phyloP scores from a whole-genome alignment of 805 yeast species.

The Candida schatavii region DNA sequence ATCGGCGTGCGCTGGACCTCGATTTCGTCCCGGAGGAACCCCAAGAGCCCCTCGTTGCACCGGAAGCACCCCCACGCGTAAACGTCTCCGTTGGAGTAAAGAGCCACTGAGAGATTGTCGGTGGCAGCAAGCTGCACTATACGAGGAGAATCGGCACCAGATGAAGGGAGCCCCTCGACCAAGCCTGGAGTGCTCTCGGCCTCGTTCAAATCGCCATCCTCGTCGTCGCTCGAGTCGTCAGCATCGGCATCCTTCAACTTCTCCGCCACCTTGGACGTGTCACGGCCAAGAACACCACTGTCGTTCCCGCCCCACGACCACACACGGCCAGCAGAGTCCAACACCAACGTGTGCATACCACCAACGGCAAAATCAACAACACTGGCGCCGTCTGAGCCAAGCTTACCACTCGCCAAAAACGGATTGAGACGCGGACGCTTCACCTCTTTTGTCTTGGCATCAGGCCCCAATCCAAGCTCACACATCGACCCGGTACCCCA shows the following conservation, averaged over 20 bases:
- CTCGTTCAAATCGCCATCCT: conserved; percentile 84
- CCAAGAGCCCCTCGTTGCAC: conserved; percentile 87
- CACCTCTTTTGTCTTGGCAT: conserved; percentile 86
- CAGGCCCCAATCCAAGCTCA: conserved; percentile 96
- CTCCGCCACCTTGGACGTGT: conserved; percentile 62
- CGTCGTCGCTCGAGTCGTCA: conserved; percentile 50
- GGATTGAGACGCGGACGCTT: conserved; percentile 95
- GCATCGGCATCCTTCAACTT: conserved; percentile 66
- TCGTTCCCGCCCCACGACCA: conserved; percentile 99
- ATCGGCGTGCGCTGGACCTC: conserved; percentile 66
- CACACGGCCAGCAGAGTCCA: conserved; percentile 70
- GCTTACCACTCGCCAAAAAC: conserved; percentile 50
- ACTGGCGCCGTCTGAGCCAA: conserved; percentile 50
- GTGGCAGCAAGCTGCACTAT: conserved; percentile 87
- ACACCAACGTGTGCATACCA: conserved; percentile 89
- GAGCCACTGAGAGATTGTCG: conserved; percentile 82
- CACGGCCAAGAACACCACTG: conserved; percentile 86
- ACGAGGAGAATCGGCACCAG: conserved; percentile 35
- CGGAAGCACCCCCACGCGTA: conserved; percentile 98
- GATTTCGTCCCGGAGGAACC: conserved; percentile 62
- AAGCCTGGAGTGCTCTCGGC: conserved; percentile 84
- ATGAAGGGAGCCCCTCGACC: conserved; percentile 63
- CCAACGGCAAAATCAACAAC: conserved; percentile 91
- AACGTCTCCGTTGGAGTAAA: conserved; percentile 79
- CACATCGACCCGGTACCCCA: conserved; percentile 99